Evolutionary conservation across 345 rosid species (phyloP).

Genomic region (Camelina laxa): DNA sequence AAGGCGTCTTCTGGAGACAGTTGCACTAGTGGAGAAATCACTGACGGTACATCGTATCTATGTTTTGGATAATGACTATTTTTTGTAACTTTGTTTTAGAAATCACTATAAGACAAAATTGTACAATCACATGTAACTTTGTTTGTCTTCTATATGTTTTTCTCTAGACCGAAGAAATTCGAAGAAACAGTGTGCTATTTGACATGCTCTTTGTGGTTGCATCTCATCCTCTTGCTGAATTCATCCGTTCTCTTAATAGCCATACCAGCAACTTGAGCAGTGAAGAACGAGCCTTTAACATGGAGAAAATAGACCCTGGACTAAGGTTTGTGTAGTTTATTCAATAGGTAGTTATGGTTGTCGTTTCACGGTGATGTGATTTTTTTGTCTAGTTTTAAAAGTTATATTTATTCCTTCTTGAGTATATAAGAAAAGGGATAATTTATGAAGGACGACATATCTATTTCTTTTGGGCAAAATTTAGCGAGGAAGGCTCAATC

Average conservation of each 20-base stretch:
- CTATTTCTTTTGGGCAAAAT: too few relatives aligned
- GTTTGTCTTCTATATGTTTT: slow-evolving; percentile 8
- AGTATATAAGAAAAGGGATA: slow-evolving; percentile 3
- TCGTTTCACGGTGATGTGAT: slow-evolving; percentile 3
- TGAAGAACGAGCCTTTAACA: slow-evolving; percentile 52
- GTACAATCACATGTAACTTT: slow-evolving; percentile 9
- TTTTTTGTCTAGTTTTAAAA: not conserved
- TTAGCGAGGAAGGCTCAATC: not conserved
- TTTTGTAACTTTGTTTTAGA: not conserved
- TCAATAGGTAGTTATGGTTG: slow-evolving; percentile 9
- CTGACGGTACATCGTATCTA: slow-evolving; percentile 61
- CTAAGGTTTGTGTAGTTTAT: slow-evolving; percentile 65
- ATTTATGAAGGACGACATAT: not conserved
- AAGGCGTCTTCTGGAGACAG: slow-evolving; percentile 80
- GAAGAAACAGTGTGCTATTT: slow-evolving; percentile 72
- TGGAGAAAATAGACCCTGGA: slow-evolving; percentile 62
- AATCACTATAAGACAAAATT: not conserved
- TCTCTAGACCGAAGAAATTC: slow-evolving; percentile 77
- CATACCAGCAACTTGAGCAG: slow-evolving; percentile 57
- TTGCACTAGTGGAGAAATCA: slow-evolving; percentile 61
- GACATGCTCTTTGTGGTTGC: slow-evolving; percentile 82
- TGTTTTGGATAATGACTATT: not conserved
- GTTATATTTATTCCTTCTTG: not conserved
- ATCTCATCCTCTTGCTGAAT: slow-evolving; percentile 77
- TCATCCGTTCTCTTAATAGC: slow-evolving; percentile 70